A percentile compares a stretch with the other conserved stretches of the same genome.
Evolutionary conservation across 768 basidiomycete species (phyloP).

Genomic region (Lentinula sp.): DNA sequence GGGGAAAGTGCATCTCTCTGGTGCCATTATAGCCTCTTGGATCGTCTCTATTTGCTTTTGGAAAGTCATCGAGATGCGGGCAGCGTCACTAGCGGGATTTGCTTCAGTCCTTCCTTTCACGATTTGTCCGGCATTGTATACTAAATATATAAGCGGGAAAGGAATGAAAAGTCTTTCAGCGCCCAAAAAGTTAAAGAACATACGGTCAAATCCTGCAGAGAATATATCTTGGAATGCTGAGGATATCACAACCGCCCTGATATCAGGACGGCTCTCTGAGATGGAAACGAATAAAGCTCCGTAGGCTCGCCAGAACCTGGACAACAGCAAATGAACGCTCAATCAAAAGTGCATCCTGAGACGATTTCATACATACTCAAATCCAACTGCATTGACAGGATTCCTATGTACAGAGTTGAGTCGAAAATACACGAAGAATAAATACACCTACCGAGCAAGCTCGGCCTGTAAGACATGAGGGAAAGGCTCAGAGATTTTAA

Average conservation of each 20-base stretch:
- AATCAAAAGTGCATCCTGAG: neutral
- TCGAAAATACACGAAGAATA: neutral
- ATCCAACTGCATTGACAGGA: constrained; percentile 65
- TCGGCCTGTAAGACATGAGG: constrained; percentile 42
- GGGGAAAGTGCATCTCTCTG: constrained; percentile 67
- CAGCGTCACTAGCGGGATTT: constrained; percentile 35
- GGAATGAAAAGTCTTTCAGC: no score
- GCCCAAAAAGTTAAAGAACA: neutral
- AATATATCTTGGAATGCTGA: constrained; percentile 69
- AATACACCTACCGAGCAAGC: constrained; percentile 31
- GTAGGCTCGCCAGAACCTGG: constrained; percentile 72
- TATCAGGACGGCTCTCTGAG: constrained; percentile 38
- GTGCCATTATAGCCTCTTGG: constrained; percentile 64
- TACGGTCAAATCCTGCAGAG: constrained; percentile 83
- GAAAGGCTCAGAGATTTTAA: constrained; percentile 41
- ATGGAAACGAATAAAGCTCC: constrained; percentile 55
- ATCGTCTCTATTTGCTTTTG: constrained; percentile 49
- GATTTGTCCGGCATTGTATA: constrained; percentile 21
- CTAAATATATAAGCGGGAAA: constrained; percentile 12
- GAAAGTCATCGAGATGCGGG: constrained; percentile 43
- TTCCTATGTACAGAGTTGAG: constrained; percentile 25
- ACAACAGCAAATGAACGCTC: neutral
- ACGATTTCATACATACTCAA: constrained; percentile 26
- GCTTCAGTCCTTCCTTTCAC: constrained; percentile 17
- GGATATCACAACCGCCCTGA: constrained; percentile 69